Base-by-base conservation (phyloP, 257 asterid genomes). In the Solanum chiquidenum region DNA sequence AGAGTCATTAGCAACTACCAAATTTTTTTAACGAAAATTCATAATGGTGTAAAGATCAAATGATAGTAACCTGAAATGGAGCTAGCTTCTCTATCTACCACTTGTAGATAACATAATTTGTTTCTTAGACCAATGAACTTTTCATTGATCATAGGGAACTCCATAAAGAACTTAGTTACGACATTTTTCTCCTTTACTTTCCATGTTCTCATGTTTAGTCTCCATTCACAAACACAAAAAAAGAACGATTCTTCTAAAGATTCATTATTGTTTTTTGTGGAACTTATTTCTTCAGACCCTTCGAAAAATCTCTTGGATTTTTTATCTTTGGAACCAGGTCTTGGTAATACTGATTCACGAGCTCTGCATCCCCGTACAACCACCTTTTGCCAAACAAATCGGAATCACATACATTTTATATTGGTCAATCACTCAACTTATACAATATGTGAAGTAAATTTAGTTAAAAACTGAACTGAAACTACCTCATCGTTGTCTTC, bases 91-190 rank as follows among this genome's bases (percentile, higher is more conserved):
- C 79, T 86, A 80, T 91, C 86, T 87, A 87, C 86, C 58, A 92
- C 89, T 76, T 93, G 95, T 66, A 95, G 84, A 89, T 94, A 95
- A 7, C 94, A 94, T 71, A 83, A 94, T 77, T 90, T 88, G 77
- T 92, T 93, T 79, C 84, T 85, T 6, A 73, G 34, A 35, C 95
- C 93, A 31, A 12, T 86, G 29, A 90, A 90, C 33, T 86, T 88
- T 35, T 93, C 94, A 83, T 95, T 94, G 3, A 93, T 94, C 58
- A 92, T 29, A 7, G 98, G 98, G 40, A 95, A 93, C 12, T 95
- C 98, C 96, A 95, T 88, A 5, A 96, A 92, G 86, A 68, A 89
- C 2, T 91, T 87, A 0, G 87, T 89, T 83, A 93, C 93, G 60
- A 93, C 94, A 85, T 90, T 88, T 84, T 85, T 92, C 88, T 92